Evolutionary conservation across 2,329 filamentous ascomycete genomes (phyloP), one percentile per base, ranked within the genome.

Genomic region (Phoma sp.): DNA sequence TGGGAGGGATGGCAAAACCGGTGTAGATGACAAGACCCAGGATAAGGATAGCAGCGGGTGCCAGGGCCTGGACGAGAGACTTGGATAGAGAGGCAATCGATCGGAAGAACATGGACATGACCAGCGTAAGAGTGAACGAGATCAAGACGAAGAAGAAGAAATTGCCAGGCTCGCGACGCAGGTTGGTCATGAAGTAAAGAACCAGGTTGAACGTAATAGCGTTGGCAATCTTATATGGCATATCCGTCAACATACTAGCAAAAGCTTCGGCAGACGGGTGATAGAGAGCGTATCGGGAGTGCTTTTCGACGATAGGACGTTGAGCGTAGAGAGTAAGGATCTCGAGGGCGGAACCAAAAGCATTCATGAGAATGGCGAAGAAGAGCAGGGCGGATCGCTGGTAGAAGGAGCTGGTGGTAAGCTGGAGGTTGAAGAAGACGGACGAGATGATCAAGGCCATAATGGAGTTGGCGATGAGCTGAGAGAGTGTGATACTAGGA

Each of bases 251-350:
- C 88, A 96, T 95, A 9, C 90, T 95, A 0, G 90, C 86, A 54
- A 91, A 82, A n/a, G 92, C 91, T 80, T 97, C 92, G 14, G 92
- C 89, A 9, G 89, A 92, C 0, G 93, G 92, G 67, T 96, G 93
- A 67, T 96, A 96, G 15, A 96, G 82, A 15, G 92, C 92, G 71
- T 96, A 96, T 53, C 89, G 86, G 50, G 83, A 79, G 65, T 97
- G 93, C 73, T 96, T 96, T 71, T 96, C 92, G 56, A 97, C 91
- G 65, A 96, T 96, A 1, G 90, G 89, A 30, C 93, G 88, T 83
- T 96, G 92, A 2, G 90, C 85, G 71, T 95, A 97, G 4, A 96
- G 82, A 0, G 90, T 92, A 28, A 95, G 76, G 70, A 96, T 95
- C 81, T 95, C 91, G 32, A 95, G 83, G 50, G 89, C 89, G 71